Evolutionary conservation across 768 basidiomycete species (phyloP), one percentile per base, ranked within the genome.

Genomic region (Panaeolus cyanescens): DNA sequence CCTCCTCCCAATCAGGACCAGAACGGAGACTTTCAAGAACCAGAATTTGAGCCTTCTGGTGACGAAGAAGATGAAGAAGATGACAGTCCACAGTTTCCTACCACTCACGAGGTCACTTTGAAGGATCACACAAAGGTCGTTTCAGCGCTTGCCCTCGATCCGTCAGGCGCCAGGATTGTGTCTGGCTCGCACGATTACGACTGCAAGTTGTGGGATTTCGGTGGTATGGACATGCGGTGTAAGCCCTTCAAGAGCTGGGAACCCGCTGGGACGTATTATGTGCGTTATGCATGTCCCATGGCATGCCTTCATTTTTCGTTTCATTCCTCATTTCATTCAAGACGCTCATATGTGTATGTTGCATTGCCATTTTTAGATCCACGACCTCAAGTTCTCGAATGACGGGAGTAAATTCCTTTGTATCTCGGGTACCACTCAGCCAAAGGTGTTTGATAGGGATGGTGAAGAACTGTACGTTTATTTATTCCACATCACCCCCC

Each of bases 221-320:
- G 96, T 67, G 97, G 97, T 15, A 99, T 99, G 97, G 91, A 93
- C 70, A 79, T 82, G 63, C 79, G 87, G 64, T 88, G 90, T 75
- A 93, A 93, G 75, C 96, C 97, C 15, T 99, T 99, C 85, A 92
- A 96, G 78, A 92, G 86, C 66, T 99, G 92, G 88, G 97, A 99
- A 72, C 92, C 95, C 63, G 89, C 92, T 61, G 95, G 93, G 64
- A 93, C 89, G 68, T 97, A 97, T 75, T 89, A 96, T 76, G 95
- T 96, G 65, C 59, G 83, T 77, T n/a, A 75, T 72, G 62, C 50
- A 56, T 37, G 61, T 36, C n/a, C n/a, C 40, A 12, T 42, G 54
- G 60, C 42, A 34, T 39, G 63, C 61, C 61, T 62, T 50, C 54
- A 33, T 54, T 59, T 22, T 34, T 50, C 28, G 17, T 7, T 42